These are phyloP conservation scores for Beauveria scarabaeidicola DNA, from an alignment of 2,329 filamentous ascomycete genomes.

Conservation along the genomic window DNA sequence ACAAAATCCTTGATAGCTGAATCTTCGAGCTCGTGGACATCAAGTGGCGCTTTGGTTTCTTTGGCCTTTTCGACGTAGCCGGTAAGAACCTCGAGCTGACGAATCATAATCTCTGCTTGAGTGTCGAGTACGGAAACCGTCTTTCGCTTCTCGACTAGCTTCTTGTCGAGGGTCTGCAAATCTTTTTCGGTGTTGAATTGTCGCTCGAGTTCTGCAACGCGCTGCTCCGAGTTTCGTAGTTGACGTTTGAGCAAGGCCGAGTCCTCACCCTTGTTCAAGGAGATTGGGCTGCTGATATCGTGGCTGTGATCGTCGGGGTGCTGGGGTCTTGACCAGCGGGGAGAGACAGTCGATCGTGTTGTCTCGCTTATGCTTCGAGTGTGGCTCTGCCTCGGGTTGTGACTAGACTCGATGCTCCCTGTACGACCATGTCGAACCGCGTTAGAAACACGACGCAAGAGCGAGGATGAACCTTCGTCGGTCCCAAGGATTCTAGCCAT, in stretches of 20 bases:
- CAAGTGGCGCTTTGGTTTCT: slow-evolving; percentile 69
- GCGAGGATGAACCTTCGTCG: slow-evolving; percentile 68
- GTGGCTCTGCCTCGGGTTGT: slow-evolving; percentile 39
- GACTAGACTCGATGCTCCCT: slow-evolving; percentile 60
- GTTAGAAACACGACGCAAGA: slow-evolving; percentile 84
- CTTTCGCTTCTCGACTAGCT: slow-evolving; percentile 84
- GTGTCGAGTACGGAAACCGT: slow-evolving; percentile 92
- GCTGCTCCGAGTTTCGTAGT: slow-evolving; percentile 70
- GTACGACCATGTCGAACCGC: slow-evolving; percentile 89
- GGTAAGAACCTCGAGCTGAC: slow-evolving; percentile 80
- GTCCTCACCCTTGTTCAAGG: slow-evolving; percentile 57
- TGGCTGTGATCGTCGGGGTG: slow-evolving; percentile 47
- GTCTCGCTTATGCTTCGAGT: slow-evolving; percentile 58
- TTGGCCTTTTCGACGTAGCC: slow-evolving; percentile 84
- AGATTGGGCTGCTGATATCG: slow-evolving; percentile 66
- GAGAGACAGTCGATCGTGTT: slow-evolving; percentile 54
- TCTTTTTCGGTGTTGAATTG: slow-evolving; percentile 60
- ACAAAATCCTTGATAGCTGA: slow-evolving; percentile 88
- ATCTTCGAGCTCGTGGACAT: slow-evolving; percentile 75
- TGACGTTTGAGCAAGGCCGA: slow-evolving; percentile 62
- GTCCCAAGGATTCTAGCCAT: slow-evolving; percentile 80
- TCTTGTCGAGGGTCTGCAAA: slow-evolving; percentile 72
- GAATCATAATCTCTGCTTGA: slow-evolving; percentile 90
- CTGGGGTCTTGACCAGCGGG: slow-evolving; percentile 63
- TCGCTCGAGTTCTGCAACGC: slow-evolving; percentile 78